Evolutionary conservation across 208 protist genomes (phyloP).

Genomic region (Acanthamoeba sp.): DNA sequence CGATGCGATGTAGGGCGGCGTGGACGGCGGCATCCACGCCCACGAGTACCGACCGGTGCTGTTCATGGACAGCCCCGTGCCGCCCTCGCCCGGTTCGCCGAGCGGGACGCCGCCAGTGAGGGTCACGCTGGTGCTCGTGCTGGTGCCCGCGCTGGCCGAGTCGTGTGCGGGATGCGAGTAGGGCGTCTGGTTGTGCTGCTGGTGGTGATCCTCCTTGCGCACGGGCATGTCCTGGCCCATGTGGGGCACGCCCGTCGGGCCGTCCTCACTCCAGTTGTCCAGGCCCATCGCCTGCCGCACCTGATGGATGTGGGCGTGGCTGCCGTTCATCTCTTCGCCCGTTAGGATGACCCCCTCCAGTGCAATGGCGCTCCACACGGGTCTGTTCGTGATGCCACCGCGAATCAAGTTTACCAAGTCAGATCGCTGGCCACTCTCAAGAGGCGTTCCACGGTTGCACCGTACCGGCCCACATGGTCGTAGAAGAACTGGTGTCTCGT

Average conservation of each 20-base stretch:
- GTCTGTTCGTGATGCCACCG: too few species aligned
- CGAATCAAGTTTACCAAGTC: too few species aligned
- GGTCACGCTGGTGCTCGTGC: neutral
- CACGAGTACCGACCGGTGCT: neutral
- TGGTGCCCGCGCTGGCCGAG: neutral
- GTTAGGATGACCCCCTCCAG: constrained; percentile 1
- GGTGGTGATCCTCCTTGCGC: neutral
- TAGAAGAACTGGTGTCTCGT: constrained; percentile 60
- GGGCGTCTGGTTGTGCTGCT: neutral
- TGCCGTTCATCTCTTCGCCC: constrained; percentile 48
- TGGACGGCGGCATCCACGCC: neutral
- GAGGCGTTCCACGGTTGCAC: too few species aligned
- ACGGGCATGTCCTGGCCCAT: neutral
- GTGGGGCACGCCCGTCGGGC: neutral
- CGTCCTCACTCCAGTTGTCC: neutral
- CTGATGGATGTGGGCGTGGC: constrained; percentile 2
- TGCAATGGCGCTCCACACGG: constrained; percentile 41
- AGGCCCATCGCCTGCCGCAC: constrained; percentile 19
- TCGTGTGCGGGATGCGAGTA: neutral
- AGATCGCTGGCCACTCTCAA: too few species aligned
- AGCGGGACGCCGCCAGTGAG: neutral
- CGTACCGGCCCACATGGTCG: neutral
- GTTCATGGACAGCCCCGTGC: neutral
- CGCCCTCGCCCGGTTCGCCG: neutral
- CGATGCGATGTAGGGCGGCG: neutral